Percentiles rank a stretch among this genome's conserved stretches.
These are phyloP conservation scores for Geotrichum reessii DNA, from an alignment of 1,139 yeast genomes.

Conservation along the genomic window DNA sequence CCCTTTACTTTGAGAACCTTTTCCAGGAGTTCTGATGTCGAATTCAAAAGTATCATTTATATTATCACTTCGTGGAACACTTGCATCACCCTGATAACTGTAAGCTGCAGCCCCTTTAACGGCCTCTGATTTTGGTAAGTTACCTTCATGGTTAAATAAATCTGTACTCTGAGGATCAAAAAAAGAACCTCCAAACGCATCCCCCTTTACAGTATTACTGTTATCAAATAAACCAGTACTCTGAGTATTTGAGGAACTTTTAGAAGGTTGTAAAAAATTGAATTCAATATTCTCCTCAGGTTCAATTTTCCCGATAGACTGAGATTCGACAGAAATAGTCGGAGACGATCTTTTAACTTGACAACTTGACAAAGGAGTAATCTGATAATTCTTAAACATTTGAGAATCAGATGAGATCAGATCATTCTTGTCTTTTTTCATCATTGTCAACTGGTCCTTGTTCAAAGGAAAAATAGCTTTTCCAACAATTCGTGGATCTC, in stretches of 20 bases:
- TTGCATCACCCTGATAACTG: conserved; percentile 3
- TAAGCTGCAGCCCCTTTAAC: conserved; percentile 11
- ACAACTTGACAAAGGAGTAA: background rate
- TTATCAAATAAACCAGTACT: background rate
- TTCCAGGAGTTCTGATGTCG: background rate
- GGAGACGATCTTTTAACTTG: background rate
- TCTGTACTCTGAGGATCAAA: too few species aligned
- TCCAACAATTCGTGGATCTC: conserved; percentile 15
- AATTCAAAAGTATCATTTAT: background rate
- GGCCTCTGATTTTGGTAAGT: background rate
- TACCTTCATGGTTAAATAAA: background rate
- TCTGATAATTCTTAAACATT: background rate
- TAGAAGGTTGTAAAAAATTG: background rate
- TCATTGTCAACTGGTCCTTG: conserved; percentile 8
- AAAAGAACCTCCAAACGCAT: too few species aligned
- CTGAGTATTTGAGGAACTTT: background rate
- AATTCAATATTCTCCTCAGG: background rate
- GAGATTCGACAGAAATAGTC: background rate
- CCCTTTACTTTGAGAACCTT: background rate
- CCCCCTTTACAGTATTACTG: too few species aligned
- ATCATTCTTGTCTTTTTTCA: background rate
- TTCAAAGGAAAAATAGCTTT: conserved; percentile 15
- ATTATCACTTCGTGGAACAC: conserved; percentile 7
- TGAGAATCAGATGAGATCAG: background rate
- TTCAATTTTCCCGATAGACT: background rate